Evolutionary conservation across 192 early-diverging fungal species (phyloP).

Genomic region (Mycoemilia scoparia): DNA sequence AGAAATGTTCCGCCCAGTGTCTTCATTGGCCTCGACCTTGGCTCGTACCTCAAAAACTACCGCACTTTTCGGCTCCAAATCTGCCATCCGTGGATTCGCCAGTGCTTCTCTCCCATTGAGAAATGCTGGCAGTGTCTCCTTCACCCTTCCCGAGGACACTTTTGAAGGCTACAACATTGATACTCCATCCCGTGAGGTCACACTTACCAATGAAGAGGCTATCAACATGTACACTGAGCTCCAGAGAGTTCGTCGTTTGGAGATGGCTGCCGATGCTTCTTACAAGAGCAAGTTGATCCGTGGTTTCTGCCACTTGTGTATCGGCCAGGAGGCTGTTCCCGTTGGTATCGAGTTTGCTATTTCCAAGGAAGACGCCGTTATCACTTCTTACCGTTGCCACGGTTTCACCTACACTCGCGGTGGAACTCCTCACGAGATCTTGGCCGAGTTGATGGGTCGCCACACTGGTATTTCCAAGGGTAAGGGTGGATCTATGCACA

Average conservation of each 20-base stretch:
- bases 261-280: slow-evolving; percentile 81
- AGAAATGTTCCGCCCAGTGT: too few relatives aligned
- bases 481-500: slow-evolving; percentile 99
- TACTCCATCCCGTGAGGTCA: slow-evolving; percentile 37
- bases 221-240: slow-evolving; percentile 74
- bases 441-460: slow-evolving; percentile 73
- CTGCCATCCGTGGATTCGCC: too few relatives aligned
- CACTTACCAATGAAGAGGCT: slow-evolving; percentile 50
- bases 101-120: too few relatives aligned
- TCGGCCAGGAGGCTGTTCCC: slow-evolving; percentile 86
- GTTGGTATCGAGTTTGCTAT: slow-evolving; percentile 89
- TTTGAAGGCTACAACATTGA: slow-evolving; percentile 79
- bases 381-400: slow-evolving; percentile 97
- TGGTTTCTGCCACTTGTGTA: slow-evolving; percentile 97
- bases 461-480: slow-evolving; percentile 71
- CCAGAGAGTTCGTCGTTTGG: slow-evolving; percentile 76
- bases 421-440: slow-evolving; percentile 36
- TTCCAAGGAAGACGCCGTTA: slow-evolving; percentile 73
- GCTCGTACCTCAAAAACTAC: too few relatives aligned
- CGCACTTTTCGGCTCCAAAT: too few relatives aligned
- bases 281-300: slow-evolving; percentile 96
- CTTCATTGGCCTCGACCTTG: too few relatives aligned
- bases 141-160: slow-evolving; percentile 49
- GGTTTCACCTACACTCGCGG: slow-evolving; percentile 87
- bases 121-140: too few relatives aligned